A percentile compares a stretch with the other conserved stretches of the same genome.
Evolutionary conservation across 495 filamentous ascomycete genomes (phyloP).

Genomic region (Hypoxylon lenormandii): DNA sequence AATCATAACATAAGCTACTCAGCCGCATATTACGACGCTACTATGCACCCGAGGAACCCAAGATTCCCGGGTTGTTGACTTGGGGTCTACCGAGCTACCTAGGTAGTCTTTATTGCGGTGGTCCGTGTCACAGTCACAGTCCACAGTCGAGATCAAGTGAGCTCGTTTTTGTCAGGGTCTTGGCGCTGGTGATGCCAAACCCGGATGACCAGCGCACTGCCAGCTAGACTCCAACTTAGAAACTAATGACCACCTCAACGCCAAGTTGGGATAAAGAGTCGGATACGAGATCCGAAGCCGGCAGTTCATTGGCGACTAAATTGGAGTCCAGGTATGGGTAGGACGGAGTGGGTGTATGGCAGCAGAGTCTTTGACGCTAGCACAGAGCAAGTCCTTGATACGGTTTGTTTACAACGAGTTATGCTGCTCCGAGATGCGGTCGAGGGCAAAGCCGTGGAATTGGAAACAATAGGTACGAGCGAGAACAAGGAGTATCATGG

Average conservation of each 20-base stretch:
- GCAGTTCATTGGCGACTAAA: slow-evolving; percentile 10
- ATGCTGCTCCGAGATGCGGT: neutral
- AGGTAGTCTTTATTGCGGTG: too few relatives aligned
- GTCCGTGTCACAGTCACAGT: slow-evolving; percentile 10
- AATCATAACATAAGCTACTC: slow-evolving; percentile 40
- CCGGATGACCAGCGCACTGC: slow-evolving; percentile 15
- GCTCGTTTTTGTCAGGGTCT: slow-evolving; percentile 31
- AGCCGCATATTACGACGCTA: slow-evolving; percentile 45
- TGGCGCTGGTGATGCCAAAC: slow-evolving; percentile 28
- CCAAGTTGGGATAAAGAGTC: slow-evolving; percentile 8
- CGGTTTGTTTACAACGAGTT: neutral
- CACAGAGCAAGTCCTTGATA: neutral
- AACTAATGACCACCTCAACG: slow-evolving; percentile 8
- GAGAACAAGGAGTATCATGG: neutral
- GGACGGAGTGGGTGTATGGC: slow-evolving; percentile 2
- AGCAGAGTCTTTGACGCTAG: neutral
- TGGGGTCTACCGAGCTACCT: slow-evolving; percentile 27
- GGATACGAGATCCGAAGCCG: slow-evolving; percentile 18
- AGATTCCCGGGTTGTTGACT: slow-evolving; percentile 35
- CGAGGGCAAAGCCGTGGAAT: neutral
- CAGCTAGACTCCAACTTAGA: slow-evolving; percentile 15
- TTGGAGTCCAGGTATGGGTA: neutral
- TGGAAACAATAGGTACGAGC: neutral
- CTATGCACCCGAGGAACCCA: slow-evolving; percentile 14
- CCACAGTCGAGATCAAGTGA: slow-evolving; percentile 15